A percentile compares a stretch with the other conserved stretches of the same genome.
Conservation (phyloP, 2,329 filamentous ascomycete species). For the Hymenoscyphus fraxineus region DNA sequence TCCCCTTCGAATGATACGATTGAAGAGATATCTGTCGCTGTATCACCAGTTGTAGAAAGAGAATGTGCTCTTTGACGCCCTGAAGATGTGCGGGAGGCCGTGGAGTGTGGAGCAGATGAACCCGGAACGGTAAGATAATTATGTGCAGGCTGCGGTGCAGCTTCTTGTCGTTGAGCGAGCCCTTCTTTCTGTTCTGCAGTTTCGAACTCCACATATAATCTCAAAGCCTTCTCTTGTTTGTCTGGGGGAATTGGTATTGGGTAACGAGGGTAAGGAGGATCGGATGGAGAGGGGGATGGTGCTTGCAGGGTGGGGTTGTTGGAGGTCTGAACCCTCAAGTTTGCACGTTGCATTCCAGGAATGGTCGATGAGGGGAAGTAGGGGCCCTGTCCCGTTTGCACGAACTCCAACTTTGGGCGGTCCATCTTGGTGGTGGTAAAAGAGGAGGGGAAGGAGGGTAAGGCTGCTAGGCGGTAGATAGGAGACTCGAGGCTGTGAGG, state of each 20-base stretch:
- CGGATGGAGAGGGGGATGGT: slow-evolving; percentile 16
- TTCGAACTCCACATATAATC: slow-evolving; percentile 24
- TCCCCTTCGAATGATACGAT: slow-evolving; percentile 30
- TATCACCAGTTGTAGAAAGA: slow-evolving; percentile 19
- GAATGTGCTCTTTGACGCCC: slow-evolving; percentile 18
- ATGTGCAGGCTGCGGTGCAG: slow-evolving; percentile 15
- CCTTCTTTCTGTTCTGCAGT: slow-evolving; percentile 19
- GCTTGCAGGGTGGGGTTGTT: slow-evolving; percentile 13
- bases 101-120: slow-evolving; percentile 21
- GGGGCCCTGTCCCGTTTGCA: background rate
- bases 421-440: background rate
- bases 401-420: background rate
- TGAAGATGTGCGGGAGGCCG: slow-evolving; percentile 23
- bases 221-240: slow-evolving; percentile 24
- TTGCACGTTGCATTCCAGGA: slow-evolving; percentile 7
- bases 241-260: slow-evolving; percentile 26
- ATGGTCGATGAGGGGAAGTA: background rate
- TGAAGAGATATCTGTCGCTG: slow-evolving; percentile 27
- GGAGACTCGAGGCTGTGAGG: background rate
- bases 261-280: slow-evolving; percentile 16
- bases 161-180: slow-evolving; percentile 19
- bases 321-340: slow-evolving; percentile 17
- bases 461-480: background rate
- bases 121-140: slow-evolving; percentile 19
- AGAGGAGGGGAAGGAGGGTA: background rate